Evolutionary conservation across 306 rosid genomes (phyloP), one percentile per base, ranked within the genome.

Genomic region (Vigna trinervia): DNA sequence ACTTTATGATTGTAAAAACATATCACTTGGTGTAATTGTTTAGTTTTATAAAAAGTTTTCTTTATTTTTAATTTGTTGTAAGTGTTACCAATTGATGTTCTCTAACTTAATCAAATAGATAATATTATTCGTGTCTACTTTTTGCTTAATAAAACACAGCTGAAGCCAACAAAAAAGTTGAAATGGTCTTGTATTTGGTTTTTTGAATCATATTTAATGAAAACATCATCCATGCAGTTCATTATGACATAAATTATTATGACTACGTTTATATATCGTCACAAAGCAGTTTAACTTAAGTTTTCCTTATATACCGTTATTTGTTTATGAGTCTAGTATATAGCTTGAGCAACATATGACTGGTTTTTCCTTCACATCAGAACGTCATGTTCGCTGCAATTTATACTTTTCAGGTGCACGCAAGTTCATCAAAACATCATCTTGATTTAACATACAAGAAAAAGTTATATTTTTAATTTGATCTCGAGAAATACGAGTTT

Each of bases 1-100:
- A 64, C 52, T 71, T 36, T 14, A 78, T 73, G 68, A 30, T 23
- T 47, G 71, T 57, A 47, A 30, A 22, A 61, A n/a, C 50, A 47
- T 22, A 22, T 74, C 75, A 26, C 5, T 68, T 63, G 48, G 3
- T 71, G 48, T 74, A 39, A 48, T 58, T 52, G 46, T 68, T 52
- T 26, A 47, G 76, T 39, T 58, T 13, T 8, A 57, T 68, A 23
- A 45, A 59, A 3, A 39, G 11, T 36, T 36, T 6, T 8, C 41
- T 36, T 5, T 1, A 0, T 0, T 2, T 5, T 1, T 26, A 26
- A 2, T 26, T 26, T 26, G 2, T 30, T 3, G 0, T 30, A 30
- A 3, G 34, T 30, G 34, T 30, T 30, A 4, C 34, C 34, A 30
- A 30, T 23, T 11, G 54, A 39, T 26, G 58, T 69, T 46, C 50